Conservation (phyloP, 768 basidiomycete genomes). For the Amanita pseudoporphyria region DNA sequence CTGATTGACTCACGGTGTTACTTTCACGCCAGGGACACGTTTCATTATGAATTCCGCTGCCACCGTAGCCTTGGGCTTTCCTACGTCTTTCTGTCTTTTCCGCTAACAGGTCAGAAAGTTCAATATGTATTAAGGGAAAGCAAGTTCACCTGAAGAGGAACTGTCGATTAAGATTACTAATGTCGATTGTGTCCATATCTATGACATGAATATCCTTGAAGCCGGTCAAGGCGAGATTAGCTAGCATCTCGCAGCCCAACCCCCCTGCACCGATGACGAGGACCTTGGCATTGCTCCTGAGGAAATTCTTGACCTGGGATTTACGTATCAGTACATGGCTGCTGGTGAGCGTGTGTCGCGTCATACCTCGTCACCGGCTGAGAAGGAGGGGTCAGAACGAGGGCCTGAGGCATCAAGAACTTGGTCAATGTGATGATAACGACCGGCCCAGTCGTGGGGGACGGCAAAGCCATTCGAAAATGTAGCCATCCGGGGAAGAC, state of each 20-base stretch:
- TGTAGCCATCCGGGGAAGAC: too few relatives aligned
- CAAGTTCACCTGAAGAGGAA: constrained; percentile 82
- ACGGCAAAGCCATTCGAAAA: background rate
- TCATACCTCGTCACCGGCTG: constrained; percentile 70
- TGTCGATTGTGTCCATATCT: constrained; percentile 99
- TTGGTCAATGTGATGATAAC: constrained; percentile 81
- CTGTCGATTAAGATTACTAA: constrained; percentile 97
- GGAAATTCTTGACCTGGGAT: constrained; percentile 77
- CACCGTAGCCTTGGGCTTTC: constrained; percentile 85
- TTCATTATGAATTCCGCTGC: constrained; percentile 98
- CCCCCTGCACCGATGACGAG: constrained; percentile 98
- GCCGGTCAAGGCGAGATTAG: constrained; percentile 91
- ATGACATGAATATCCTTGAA: constrained; percentile 99
- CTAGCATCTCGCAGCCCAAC: constrained; percentile 93
- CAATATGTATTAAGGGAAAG: background rate
- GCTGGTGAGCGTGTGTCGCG: background rate
- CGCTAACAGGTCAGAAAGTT: constrained; percentile 3
- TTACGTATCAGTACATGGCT: background rate
- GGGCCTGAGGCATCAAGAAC: constrained; percentile 82
- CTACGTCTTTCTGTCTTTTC: constrained; percentile 78
- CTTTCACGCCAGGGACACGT: constrained; percentile 90
- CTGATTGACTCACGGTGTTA: constrained; percentile 71
- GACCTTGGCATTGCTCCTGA: constrained; percentile 79
- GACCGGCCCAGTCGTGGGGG: constrained; percentile 34
- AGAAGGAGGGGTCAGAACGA: constrained; percentile 76